Percentiles rank a stretch among this genome's conserved stretches.
phyloP scores from a whole-genome alignment of 371 early-diverging fungal genomes.

The Mucor saturninus region DNA sequence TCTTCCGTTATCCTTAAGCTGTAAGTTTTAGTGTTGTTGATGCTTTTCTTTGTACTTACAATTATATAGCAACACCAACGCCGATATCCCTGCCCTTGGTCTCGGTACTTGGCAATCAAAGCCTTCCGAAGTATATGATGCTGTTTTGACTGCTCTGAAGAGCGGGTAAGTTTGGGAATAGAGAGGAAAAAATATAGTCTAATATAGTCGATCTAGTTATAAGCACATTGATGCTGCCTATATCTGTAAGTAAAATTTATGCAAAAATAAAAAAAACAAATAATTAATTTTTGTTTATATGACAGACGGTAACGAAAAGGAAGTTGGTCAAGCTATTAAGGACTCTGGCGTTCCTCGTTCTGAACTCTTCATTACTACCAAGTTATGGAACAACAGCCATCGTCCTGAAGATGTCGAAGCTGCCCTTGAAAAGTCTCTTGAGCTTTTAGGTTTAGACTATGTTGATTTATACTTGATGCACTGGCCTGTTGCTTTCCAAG shows the following conservation, averaged over 20 bases:
- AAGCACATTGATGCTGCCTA: conserved; percentile 37
- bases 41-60: background rate
- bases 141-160: conserved; percentile 51
- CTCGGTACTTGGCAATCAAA: conserved; percentile 53
- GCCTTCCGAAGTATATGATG: conserved; percentile 46
- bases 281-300: background rate
- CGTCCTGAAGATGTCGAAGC: conserved; percentile 53
- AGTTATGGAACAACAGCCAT: conserved; percentile 72
- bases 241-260: conserved; percentile 31
- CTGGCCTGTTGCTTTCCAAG: conserved; percentile 36
- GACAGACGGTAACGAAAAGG: conserved; percentile 65
- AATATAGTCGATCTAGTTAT: conserved; percentile 14
- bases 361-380: conserved; percentile 86
- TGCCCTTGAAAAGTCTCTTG: conserved; percentile 54
- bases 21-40: conserved; percentile 8
- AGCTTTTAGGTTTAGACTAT: conserved; percentile 64
- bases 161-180: conserved; percentile 26
- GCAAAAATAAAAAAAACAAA: background rate
- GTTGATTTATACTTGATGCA: conserved; percentile 78
- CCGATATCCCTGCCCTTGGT: conserved; percentile 39
- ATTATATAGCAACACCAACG: conserved; percentile 33
- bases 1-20: conserved; percentile 12
- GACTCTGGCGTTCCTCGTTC: conserved; percentile 64
- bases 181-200: background rate
- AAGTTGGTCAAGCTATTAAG: conserved; percentile 77